Evolutionary conservation across 2,329 filamentous ascomycete genomes (phyloP), one percentile per base, ranked within the genome.

Genomic region (Berkeleyomyces basicola): DNA sequence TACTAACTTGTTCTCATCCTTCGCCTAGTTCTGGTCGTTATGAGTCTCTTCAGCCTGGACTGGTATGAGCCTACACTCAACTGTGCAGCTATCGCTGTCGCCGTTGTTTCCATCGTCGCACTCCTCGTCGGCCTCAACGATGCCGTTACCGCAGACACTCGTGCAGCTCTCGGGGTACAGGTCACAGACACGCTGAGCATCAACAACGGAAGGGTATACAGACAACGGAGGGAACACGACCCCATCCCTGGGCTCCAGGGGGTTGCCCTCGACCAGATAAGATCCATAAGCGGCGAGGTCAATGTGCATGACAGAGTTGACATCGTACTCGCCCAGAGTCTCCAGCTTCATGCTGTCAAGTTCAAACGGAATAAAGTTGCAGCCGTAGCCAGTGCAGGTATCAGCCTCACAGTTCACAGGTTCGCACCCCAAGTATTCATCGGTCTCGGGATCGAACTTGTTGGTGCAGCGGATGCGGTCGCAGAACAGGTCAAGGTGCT

Each of bases 301-400:
- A 39, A 64, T 64, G 16, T 65, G 64, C 64, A 65, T 65, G 7
- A 64, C 43, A 9, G 62, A 65, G 7, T 47, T 58, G 5, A 36
- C 7, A 31, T 65, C 64, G 42, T 65, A 65, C 0, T 59, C 16
- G 33, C 53, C 55, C 7, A 31, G 33, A 31, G 6, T 31, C 36
- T 57, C 58, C 14, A 60, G 23, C 37, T 7, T 7, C 3, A 53
- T 9, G 9, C 11, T 14, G 9, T 7, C 16, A 51, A 43, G 42
- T 14, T 64, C 47, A 33, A 39, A 23, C 7, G 47, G 39, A 33
- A 36, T 40, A n/a, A 55, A 65, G 60, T 61, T 39, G 58, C 64
- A 65, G 7, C 64, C 62, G 43, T 64, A 65, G 37, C 62, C 64
- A 1, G 59, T 62, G 47, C 64, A 65, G 36, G 40, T 59, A 33